phyloP scores from a whole-genome alignment of 2,329 filamentous ascomycete genomes.

The Lasiodiplodia theobromae region DNA sequence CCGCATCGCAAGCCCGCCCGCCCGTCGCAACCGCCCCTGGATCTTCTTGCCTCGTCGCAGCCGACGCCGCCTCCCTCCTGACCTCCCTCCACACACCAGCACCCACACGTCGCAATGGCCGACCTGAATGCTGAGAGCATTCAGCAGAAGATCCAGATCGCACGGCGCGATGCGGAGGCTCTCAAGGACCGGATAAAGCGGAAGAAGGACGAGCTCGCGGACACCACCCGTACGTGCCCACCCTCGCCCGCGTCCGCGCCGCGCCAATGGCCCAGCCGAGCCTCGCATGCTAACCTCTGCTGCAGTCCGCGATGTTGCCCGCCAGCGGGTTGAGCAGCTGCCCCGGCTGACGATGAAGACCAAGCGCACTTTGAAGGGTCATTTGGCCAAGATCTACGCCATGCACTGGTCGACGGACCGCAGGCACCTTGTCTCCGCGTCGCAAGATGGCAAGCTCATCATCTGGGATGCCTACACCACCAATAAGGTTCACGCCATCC shows the following conservation, averaged over 20 bases:
- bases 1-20: slow-evolving; percentile 22
- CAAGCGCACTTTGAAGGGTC: slow-evolving; percentile 94
- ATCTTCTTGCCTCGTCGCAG: slow-evolving; percentile 29
- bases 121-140: slow-evolving; percentile 60
- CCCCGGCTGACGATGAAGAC: slow-evolving; percentile 97
- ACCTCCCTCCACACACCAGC: slow-evolving; percentile 8
- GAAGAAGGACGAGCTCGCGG: slow-evolving; percentile 99
- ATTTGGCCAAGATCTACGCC: slow-evolving; percentile 98
- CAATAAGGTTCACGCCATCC: slow-evolving; percentile 99
- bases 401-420: slow-evolving; percentile 99
- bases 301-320: slow-evolving; percentile 87
- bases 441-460: slow-evolving; percentile 98
- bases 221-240: slow-evolving; percentile 84
- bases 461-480: slow-evolving; percentile 99
- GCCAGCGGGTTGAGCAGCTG: slow-evolving; percentile 89
- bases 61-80: slow-evolving; percentile 26
- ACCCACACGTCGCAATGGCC: slow-evolving; percentile 44
- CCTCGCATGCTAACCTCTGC: slow-evolving; percentile 11
- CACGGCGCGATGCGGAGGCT: slow-evolving; percentile 95
- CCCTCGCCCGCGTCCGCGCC: slow-evolving; percentile 10
- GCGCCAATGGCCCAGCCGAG: slow-evolving; percentile 9
- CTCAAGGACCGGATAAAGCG: slow-evolving; percentile 99
- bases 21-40: slow-evolving; percentile 29
- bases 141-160: slow-evolving; percentile 81
- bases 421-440: slow-evolving; percentile 95